Base-by-base conservation (phyloP, 23 red algal genomes). In the Chondrus crispus region DNA sequence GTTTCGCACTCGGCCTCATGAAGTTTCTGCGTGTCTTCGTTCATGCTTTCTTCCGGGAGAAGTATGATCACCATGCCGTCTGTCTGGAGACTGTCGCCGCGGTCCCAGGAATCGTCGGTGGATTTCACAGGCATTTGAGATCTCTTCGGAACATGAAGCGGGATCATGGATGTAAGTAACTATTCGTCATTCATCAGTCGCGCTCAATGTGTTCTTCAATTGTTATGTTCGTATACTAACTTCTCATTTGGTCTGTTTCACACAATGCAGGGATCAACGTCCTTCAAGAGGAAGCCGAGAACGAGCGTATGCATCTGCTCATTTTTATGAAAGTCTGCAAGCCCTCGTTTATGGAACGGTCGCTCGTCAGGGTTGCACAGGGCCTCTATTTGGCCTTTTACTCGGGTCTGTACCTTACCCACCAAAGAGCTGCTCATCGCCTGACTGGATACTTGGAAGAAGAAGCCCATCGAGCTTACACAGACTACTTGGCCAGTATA, bases 41-140 rank as follows among this genome's bases (percentile, higher is more conserved):
- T 2, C 86, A 98, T 45, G 89, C 68, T 3, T 98, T 98, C 66
- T 98, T 98, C 29, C 49, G 90, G 2, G 93, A 96, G 12, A 85
- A 92, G 46, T 98, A 98, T 74, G 93, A 90, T 18, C 97, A 98
- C 79, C 97, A 95, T 45, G 97, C 97, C 30, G 94, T 96, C 5
- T 86, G 91, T 6, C 68, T 98, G 43, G 97, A 98, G 90, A 98
- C 97, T n/a, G 97, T 98, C 0, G 97, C 97, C 36, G 97, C 97
- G 6, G 94, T 98, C 6, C 97, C 97, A 12, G 97, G 97, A 22
- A 93, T 98, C 38, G 94, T 98, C 24, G 97, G 86, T 1, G 84
- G 83, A 22, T 91, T 96, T 57, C 81, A 93, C 57, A 74, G 89
- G 20, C 97, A 98, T 70, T 88, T 98, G 12, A 88, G 94, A 14